Base-by-base conservation (phyloP, 1,139 yeast species). In the Scheffersomyces insectosa region DNA sequence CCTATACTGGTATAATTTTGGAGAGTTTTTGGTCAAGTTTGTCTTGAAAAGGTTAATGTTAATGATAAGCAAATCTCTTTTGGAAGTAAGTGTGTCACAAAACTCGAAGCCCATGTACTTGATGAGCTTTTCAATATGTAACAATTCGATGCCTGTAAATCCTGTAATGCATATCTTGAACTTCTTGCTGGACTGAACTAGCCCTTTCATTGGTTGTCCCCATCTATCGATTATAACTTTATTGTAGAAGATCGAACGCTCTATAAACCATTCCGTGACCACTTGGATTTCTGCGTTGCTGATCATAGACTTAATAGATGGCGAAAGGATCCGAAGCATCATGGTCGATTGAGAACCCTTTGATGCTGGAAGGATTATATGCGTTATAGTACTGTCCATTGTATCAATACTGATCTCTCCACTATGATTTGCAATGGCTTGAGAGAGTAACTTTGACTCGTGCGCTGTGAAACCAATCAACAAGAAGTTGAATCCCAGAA, bases 181-280 rank as follows among this genome's bases (percentile, higher is more conserved):
- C 9, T 66, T 62, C 13, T 54, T 54, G 5, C 60, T 66, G 9
- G 70, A 63, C 14, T 66, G 50, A 2, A 63, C 54, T 12, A 75
- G 58, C 9, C 75, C 72, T 20, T 63, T 67, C 43, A 83, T 69
- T 1, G 90, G 93, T 30, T 63, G 60, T 1, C 88, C 79, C 97
- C 97, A 91, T n/a, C 73, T 62, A 58, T 89, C 97, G 33, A 70
- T 54, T 10, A 69, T 63, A 4, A 84, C 56, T 40, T 66, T 65
- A 37, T 78, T 76, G 55, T 85, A 85, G 60, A 77, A 85, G 28
- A 90, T 68, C 28, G 88, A 79, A 46, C 97, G 65, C 62, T 91
- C 98, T 25, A 91, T 66, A 53, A 87, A 85, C 91, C 96, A 89
- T 62, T 91, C 97, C 2, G 96, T 85, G 2, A 81, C 79, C 2